Conservation (phyloP, 345 rosid species). For the Linum trigynum region DNA sequence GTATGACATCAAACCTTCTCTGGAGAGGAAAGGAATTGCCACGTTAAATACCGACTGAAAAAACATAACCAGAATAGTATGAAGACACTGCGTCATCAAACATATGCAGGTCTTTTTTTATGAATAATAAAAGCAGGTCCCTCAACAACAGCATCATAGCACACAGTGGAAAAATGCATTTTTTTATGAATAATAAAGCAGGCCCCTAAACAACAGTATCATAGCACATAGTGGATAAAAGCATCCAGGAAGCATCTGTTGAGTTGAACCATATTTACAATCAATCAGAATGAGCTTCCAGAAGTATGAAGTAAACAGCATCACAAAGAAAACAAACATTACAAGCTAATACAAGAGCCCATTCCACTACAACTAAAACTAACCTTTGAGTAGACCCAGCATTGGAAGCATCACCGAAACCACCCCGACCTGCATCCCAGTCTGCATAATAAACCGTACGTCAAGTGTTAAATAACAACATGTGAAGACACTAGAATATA, state of each 20-base stretch:
- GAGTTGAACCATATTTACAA: not conserved
- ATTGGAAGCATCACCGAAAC: conserved; percentile 47
- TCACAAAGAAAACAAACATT: conserved; percentile 7
- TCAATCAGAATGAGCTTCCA: not conserved
- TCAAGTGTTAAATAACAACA: not conserved
- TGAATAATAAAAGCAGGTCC: too few relatives aligned
- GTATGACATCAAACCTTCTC: conserved; percentile 99
- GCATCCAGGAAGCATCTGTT: not conserved
- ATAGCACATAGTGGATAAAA: not conserved
- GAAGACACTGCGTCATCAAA: not conserved
- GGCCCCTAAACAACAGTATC: not conserved
- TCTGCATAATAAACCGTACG: conserved; percentile 29
- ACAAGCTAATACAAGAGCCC: conserved; percentile 8
- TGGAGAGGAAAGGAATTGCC: conserved; percentile 25
- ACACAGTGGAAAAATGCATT: too few relatives aligned
- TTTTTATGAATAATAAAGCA: not conserved
- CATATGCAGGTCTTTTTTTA: too few relatives aligned
- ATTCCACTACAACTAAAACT: conserved; percentile 15
- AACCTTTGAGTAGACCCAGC: conserved; percentile 52
- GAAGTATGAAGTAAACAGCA: not conserved
- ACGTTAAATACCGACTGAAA: conserved; percentile 7
- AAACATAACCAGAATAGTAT: not conserved
- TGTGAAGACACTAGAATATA: too few relatives aligned
- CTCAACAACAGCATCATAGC: too few relatives aligned
- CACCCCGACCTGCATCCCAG: conserved; percentile 76